Conservation (phyloP, 2,329 filamentous ascomycete species). For the Coniochaeta ligniaria region DNA sequence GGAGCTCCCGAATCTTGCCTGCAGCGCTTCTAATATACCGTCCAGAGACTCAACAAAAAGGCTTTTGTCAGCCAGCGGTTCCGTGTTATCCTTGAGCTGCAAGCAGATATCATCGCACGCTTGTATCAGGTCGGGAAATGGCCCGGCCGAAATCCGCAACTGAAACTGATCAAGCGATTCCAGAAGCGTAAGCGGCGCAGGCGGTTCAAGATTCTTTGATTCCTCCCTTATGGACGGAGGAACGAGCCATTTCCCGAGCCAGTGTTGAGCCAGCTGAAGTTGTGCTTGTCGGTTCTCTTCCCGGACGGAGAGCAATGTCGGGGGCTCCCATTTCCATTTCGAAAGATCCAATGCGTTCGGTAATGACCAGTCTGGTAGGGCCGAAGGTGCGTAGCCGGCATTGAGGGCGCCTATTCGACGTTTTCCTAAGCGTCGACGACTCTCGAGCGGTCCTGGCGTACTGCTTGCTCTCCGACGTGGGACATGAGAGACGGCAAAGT, state of each 20-base stretch:
- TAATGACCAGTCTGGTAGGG: slow-evolving; percentile 38
- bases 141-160: not conserved
- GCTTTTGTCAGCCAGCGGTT: not conserved
- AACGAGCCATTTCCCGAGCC: not conserved
- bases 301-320: slow-evolving; percentile 18
- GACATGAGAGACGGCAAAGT: slow-evolving; percentile 25
- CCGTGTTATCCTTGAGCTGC: not conserved
- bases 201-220: not conserved
- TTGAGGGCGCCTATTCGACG: slow-evolving; percentile 45
- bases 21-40: slow-evolving; percentile 8
- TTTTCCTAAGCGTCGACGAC: slow-evolving; percentile 43
- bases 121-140: not conserved
- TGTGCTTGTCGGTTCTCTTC: not conserved
- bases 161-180: not conserved
- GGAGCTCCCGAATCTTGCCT: slow-evolving; percentile 5
- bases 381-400: slow-evolving; percentile 29
- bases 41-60: not conserved
- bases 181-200: not conserved
- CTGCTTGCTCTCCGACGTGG: slow-evolving; percentile 26
- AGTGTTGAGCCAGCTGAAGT: not conserved
- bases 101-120: not conserved
- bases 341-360: slow-evolving; percentile 34
- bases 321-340: slow-evolving; percentile 46
- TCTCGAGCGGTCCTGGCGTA: slow-evolving; percentile 47
- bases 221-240: not conserved